Evolutionary conservation across 495 filamentous ascomycete genomes (phyloP).

Genomic region (Chaetomium cochliodes): DNA sequence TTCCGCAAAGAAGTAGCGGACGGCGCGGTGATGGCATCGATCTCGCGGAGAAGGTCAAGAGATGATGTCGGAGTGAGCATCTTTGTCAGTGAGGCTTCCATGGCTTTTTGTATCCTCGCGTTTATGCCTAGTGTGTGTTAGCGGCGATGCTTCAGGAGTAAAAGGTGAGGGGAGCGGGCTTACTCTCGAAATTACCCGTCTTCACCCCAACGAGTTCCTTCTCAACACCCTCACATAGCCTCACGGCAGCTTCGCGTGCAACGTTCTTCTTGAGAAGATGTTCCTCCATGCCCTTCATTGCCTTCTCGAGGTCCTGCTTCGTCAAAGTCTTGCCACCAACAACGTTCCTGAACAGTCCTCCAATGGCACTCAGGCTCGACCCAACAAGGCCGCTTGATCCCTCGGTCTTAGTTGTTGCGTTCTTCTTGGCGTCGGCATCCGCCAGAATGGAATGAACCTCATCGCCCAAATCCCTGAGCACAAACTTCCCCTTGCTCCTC

Average conservation of each 20-base stretch:
- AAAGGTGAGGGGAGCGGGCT: slow-evolving; percentile 24
- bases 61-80: slow-evolving; percentile 95
- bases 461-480: slow-evolving; percentile 88
- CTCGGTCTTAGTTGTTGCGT: slow-evolving; percentile 46
- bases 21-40: slow-evolving; percentile 72
- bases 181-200: slow-evolving; percentile 87
- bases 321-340: slow-evolving; percentile 91
- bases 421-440: slow-evolving; percentile 65
- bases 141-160: slow-evolving; percentile 4
- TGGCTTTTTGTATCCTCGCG: slow-evolving; percentile 73
- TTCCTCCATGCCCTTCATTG: slow-evolving; percentile 92
- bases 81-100: slow-evolving; percentile 86
- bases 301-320: slow-evolving; percentile 81
- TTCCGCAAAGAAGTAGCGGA: slow-evolving; percentile 53
- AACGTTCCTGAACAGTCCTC: slow-evolving; percentile 87
- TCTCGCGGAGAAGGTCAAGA: slow-evolving; percentile 89
- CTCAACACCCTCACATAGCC: slow-evolving; percentile 87
- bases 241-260: slow-evolving; percentile 86
- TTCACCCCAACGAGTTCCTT: slow-evolving; percentile 85
- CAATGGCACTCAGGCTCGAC: slow-evolving; percentile 73
- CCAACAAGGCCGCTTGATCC: slow-evolving; percentile 62
- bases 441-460: slow-evolving; percentile 88
- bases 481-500: slow-evolving; percentile 86
- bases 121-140: slow-evolving; percentile 58
- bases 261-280: slow-evolving; percentile 96